Conservation (phyloP, 345 rosid species). For the Euphorbia tirucalli region DNA sequence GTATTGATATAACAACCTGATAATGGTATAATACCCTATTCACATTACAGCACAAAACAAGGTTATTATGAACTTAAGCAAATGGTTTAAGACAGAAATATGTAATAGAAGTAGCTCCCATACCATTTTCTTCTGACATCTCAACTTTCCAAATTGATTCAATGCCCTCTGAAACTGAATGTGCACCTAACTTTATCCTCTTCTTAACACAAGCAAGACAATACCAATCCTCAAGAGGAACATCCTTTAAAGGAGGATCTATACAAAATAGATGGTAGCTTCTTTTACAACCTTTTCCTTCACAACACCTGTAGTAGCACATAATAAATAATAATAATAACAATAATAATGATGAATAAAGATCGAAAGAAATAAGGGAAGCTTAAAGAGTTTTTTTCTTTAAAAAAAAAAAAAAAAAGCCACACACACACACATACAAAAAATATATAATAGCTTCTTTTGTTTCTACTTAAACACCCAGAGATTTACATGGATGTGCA, state of each 20-base stretch:
- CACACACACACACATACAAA: neutral
- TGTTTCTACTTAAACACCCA: neutral
- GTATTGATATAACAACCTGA: neutral
- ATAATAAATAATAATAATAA: neutral
- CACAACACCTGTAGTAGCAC: constrained; percentile 44
- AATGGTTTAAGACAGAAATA: neutral
- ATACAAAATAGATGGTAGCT: constrained; percentile 50
- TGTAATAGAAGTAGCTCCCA: neutral
- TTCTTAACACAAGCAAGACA: constrained; percentile 43
- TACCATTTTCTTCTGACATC: constrained; percentile 38
- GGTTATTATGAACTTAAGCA: neutral
- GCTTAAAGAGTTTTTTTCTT: neutral
- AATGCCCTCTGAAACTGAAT: constrained; percentile 47
- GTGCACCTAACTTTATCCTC: constrained; percentile 41
- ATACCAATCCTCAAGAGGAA: constrained; percentile 50
- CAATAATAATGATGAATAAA: neutral
- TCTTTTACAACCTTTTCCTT: constrained; percentile 48
- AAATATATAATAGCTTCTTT: neutral
- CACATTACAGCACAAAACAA: neutral
- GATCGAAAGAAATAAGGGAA: neutral
- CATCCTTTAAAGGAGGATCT: constrained; percentile 36
- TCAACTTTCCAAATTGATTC: constrained; percentile 49
- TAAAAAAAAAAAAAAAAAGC: neutral
- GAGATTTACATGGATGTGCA: neutral
- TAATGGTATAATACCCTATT: neutral